A percentile compares a stretch with the other conserved stretches of the same genome.
These are phyloP conservation scores for Talaromyces albobiverticillius DNA, from an alignment of 2,329 filamentous ascomycete species.

Conservation along the genomic window DNA sequence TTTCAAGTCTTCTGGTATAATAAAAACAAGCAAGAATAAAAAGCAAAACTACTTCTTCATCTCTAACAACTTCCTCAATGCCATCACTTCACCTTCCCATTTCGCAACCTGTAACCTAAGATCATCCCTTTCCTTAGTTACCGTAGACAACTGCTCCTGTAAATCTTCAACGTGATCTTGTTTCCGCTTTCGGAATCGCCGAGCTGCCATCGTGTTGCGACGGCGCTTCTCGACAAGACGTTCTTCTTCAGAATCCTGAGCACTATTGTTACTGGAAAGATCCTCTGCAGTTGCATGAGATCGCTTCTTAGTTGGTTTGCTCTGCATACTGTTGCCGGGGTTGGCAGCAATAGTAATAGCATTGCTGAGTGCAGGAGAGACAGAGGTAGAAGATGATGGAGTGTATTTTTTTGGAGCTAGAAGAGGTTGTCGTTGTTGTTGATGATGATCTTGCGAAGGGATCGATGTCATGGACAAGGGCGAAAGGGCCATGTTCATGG, in stretches of 20 bases:
- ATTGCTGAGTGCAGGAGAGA: conserved; percentile 7
- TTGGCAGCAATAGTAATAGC: conserved; percentile 2
- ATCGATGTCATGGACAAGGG: conserved; percentile 6
- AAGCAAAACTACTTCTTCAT: conserved; percentile 11
- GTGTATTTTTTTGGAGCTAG: conserved; percentile 11
- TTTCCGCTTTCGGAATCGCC: conserved; percentile 34
- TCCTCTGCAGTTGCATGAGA: neutral
- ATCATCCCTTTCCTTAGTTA: conserved; percentile 34
- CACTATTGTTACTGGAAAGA: conserved; percentile 14
- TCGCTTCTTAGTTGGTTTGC: conserved; percentile 1
- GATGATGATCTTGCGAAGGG: conserved; percentile 7
- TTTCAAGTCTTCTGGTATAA: neutral
- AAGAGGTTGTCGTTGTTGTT: conserved; percentile 12
- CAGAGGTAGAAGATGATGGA: conserved; percentile 4
- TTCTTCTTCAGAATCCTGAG: conserved; percentile 15
- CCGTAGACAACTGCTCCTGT: conserved; percentile 30
- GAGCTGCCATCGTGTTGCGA: conserved; percentile 35
- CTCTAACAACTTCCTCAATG: conserved; percentile 25
- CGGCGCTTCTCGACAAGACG: conserved; percentile 28
- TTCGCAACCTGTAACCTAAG: conserved; percentile 33
- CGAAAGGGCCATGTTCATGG: neutral
- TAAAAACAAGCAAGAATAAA: neutral
- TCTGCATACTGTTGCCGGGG: neutral
- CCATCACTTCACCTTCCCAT: conserved; percentile 35
- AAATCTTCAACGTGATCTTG: conserved; percentile 31